These are phyloP conservation scores for Endocalyx cinctus DNA, from an alignment of 2,329 filamentous ascomycete species.

Conservation along the genomic window DNA sequence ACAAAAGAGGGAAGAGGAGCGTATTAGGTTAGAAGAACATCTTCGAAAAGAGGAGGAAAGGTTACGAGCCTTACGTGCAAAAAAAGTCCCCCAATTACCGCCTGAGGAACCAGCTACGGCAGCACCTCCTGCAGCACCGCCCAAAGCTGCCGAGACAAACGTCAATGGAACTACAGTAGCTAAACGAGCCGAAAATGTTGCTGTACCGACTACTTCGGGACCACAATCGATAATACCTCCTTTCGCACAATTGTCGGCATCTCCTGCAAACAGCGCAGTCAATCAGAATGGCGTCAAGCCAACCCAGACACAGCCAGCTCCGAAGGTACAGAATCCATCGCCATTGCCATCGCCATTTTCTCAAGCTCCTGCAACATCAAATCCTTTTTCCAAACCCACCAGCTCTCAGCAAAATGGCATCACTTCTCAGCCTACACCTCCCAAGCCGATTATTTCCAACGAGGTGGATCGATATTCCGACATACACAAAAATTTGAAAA, in stretches of 20 bases:
- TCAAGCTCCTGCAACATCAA: constrained; percentile 5
- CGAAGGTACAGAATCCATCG: background rate
- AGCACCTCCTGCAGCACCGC: constrained; percentile 8
- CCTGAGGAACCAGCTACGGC: constrained; percentile 19
- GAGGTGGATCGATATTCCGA: constrained; percentile 41
- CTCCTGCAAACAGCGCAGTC: constrained; percentile 6
- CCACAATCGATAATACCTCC: constrained; percentile 2
- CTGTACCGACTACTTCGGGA: background rate
- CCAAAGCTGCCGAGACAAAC: constrained; percentile 8
- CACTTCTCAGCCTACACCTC: constrained; percentile 9
- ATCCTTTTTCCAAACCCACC: constrained; percentile 5
- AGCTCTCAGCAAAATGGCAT: constrained; percentile 13
- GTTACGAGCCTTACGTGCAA: constrained; percentile 42
- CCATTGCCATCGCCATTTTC: constrained; percentile 8
- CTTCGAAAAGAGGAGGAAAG: constrained; percentile 43
- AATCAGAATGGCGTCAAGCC: constrained; percentile 16
- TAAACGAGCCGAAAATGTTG: background rate
- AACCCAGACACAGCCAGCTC: constrained; percentile 3
- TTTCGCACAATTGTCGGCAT: constrained; percentile 5
- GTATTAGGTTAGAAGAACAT: constrained; percentile 39
- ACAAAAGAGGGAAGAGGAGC: constrained; percentile 42
- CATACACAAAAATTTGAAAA: constrained; percentile 66
- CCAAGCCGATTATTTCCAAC: constrained; percentile 6
- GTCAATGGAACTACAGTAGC: background rate
- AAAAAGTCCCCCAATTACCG: constrained; percentile 39